These are phyloP conservation scores for Ophiostoma ulmi DNA, from an alignment of 2,329 filamentous ascomycete species.

Conservation along the genomic window DNA sequence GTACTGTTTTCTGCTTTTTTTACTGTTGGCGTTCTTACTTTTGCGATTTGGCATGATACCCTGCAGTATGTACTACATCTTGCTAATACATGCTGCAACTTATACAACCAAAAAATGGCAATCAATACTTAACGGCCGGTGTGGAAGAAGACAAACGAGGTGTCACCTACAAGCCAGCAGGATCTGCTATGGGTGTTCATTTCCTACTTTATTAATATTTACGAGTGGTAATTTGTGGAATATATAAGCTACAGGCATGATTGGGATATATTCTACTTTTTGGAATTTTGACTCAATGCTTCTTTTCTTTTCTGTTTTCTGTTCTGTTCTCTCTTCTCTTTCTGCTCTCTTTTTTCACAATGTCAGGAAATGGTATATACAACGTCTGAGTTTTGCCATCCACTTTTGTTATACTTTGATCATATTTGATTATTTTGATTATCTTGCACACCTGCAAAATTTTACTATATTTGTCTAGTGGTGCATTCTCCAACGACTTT, in stretches of 20 bases:
- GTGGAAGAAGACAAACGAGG: slow-evolving; percentile 7
- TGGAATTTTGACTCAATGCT: not conserved
- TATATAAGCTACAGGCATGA: not conserved
- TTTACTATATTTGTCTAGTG: not conserved
- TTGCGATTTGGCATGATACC: slow-evolving; percentile 28
- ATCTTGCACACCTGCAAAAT: no score
- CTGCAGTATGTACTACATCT: slow-evolving; percentile 22
- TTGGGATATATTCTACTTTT: not conserved
- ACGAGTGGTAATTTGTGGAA: not conserved
- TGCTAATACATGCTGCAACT: slow-evolving; percentile 18
- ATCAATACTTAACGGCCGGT: slow-evolving; percentile 2
- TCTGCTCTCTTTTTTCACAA: not conserved
- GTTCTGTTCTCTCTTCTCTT: not conserved
- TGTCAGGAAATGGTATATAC: not conserved
- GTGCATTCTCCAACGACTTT: not conserved
- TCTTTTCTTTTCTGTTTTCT: not conserved
- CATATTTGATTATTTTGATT: not conserved
- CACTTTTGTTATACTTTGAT: not conserved
- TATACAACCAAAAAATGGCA: slow-evolving; percentile 21
- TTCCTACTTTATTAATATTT: slow-evolving; percentile 5
- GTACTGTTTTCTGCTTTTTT: slow-evolving; percentile 13
- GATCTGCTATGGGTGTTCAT: slow-evolving; percentile 3
- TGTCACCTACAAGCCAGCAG: not conserved
- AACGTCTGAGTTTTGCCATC: not conserved
- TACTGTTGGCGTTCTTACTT: slow-evolving; percentile 12